Conservation (phyloP, 805 yeast genomes). For the Nakazawaea populi region DNA sequence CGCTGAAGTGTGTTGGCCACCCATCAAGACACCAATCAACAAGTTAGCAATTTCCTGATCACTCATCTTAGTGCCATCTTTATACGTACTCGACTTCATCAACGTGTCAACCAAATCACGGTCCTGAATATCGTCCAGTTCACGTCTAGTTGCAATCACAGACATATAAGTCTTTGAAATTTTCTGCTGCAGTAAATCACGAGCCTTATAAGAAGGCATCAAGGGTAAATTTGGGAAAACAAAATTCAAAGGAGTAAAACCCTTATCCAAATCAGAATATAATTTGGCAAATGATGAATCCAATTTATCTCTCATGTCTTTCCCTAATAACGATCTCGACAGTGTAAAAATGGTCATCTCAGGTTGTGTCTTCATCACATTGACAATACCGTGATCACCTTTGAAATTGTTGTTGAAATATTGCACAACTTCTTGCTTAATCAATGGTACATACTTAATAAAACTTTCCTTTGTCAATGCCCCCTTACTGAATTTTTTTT, state of each 20-base stretch:
- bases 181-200: slow-evolving; percentile 83
- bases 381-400: slow-evolving; percentile 38
- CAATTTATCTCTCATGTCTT: slow-evolving; percentile 80
- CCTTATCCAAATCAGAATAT: slow-evolving; percentile 90
- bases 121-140: slow-evolving; percentile 67
- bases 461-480: slow-evolving; percentile 86
- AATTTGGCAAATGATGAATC: slow-evolving; percentile 79
- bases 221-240: slow-evolving; percentile 93
- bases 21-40: slow-evolving; percentile 94
- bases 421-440: slow-evolving; percentile 66
- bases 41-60: slow-evolving; percentile 93
- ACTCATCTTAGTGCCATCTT: slow-evolving; percentile 91
- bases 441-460: slow-evolving; percentile 79
- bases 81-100: slow-evolving; percentile 77
- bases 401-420: slow-evolving; percentile 57
- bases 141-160: slow-evolving; percentile 70
- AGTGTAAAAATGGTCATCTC: slow-evolving; percentile 97
- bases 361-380: slow-evolving; percentile 82
- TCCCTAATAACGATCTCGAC: slow-evolving; percentile 84
- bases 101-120: slow-evolving; percentile 88
- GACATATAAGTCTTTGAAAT: slow-evolving; percentile 79
- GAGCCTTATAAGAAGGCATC: slow-evolving; percentile 65
- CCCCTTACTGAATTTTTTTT: slow-evolving; percentile 90
- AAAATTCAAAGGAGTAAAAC: slow-evolving; percentile 93
- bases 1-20: slow-evolving; percentile 98